These are phyloP conservation scores for Gossypium mustelinum DNA, from an alignment of 345 rosid genomes.

Conservation along the genomic window DNA sequence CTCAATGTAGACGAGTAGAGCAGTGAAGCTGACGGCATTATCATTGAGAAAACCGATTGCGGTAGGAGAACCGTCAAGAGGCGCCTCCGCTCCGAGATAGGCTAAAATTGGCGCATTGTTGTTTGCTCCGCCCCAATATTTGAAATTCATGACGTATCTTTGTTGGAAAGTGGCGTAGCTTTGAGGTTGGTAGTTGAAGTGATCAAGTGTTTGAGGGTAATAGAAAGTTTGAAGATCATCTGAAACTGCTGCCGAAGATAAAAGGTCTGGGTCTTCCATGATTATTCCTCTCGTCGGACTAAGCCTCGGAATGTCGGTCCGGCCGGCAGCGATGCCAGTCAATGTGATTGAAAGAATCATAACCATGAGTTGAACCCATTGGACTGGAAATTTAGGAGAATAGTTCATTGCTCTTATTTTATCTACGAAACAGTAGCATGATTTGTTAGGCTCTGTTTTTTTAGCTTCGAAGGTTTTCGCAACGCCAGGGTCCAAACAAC, in stretches of 20 bases:
- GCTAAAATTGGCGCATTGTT: slow-evolving; percentile 33
- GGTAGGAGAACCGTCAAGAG: slow-evolving; percentile 8
- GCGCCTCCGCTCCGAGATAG: slow-evolving; percentile 33
- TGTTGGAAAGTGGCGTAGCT: slow-evolving; percentile 37
- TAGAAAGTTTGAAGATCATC: slow-evolving; percentile 27
- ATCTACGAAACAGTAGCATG: background rate
- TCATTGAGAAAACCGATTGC: slow-evolving; percentile 29
- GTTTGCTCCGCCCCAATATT: slow-evolving; percentile 38
- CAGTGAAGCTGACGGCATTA: slow-evolving; percentile 28
- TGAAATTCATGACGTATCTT: slow-evolving; percentile 31
- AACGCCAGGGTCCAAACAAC: background rate
- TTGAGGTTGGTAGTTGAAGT: slow-evolving; percentile 42
- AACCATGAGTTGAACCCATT: background rate
- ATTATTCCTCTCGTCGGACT: slow-evolving; percentile 24
- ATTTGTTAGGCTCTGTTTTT: background rate
- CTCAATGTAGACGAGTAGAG: slow-evolving; percentile 38
- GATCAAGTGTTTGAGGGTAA: slow-evolving; percentile 48
- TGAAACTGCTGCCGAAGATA: background rate
- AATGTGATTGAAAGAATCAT: background rate
- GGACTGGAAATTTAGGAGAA: background rate
- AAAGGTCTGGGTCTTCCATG: background rate
- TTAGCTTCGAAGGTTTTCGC: background rate
- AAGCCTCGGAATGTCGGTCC: slow-evolving; percentile 26
- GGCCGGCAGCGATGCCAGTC: background rate
- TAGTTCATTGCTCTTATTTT: background rate